phyloP scores from a whole-genome alignment of 2,329 filamentous ascomycete species.

The Monilinia aucupariae region DNA sequence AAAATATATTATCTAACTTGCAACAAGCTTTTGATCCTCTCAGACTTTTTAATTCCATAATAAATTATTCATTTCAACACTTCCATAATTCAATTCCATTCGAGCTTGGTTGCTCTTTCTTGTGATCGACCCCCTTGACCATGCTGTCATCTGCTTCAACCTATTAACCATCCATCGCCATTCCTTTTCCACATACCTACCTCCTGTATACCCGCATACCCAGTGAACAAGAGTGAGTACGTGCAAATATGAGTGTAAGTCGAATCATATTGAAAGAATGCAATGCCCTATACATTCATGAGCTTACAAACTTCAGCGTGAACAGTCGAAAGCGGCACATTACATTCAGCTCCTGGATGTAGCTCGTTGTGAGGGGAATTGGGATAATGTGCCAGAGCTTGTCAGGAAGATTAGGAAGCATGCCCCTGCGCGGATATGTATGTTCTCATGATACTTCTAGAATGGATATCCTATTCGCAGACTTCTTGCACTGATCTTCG shows the following conservation, averaged over 20 bases:
- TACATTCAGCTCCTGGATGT: conserved; percentile 81
- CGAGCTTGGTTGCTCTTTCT: conserved; percentile 1
- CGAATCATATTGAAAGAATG: not conserved
- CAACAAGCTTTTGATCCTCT: not conserved
- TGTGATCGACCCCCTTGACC: conserved; percentile 11
- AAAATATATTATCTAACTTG: not conserved
- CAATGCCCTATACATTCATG: not conserved
- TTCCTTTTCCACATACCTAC: not conserved
- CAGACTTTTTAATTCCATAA: not conserved
- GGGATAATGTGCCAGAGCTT: conserved; percentile 80
- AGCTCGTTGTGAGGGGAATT: conserved; percentile 81
- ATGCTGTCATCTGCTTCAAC: conserved; percentile 18
- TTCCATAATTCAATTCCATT: conserved; percentile 8
- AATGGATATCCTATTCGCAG: not conserved
- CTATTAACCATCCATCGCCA: not conserved
- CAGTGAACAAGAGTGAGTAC: conserved; percentile 11
- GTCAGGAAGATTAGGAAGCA: conserved; percentile 93
- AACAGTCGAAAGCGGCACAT: conserved; percentile 68
- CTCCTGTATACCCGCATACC: not conserved
- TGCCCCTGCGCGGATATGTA: conserved; percentile 80
- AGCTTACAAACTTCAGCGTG: conserved; percentile 26
- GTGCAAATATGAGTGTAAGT: conserved; percentile 32
- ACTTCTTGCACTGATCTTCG: not conserved
- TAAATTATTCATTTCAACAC: not conserved
- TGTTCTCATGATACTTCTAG: conserved; percentile 32